Percentiles rank a stretch among this genome's conserved stretches.
phyloP scores from a whole-genome alignment of 1,139 yeast species.

The Yamadazyma pseudoaaseri region DNA sequence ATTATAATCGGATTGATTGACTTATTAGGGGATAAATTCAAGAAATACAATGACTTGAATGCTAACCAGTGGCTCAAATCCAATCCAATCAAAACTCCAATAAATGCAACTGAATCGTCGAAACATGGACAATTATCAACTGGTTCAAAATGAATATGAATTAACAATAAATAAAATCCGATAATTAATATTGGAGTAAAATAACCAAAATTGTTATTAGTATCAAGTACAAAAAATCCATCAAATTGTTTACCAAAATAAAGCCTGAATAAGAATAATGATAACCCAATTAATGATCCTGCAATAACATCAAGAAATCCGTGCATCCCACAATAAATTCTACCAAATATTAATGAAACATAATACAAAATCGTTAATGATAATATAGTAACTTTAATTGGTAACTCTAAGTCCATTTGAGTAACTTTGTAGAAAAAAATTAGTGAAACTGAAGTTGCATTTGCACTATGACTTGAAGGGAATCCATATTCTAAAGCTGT shows the following conservation, averaged over 20 bases:
- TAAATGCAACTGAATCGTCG: constrained; percentile 91
- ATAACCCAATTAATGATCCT: constrained; percentile 65
- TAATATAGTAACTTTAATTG: constrained; percentile 22
- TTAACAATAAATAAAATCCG: constrained; percentile 44
- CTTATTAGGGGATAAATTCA: constrained; percentile 15
- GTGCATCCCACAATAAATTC: constrained; percentile 97
- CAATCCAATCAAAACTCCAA: constrained; percentile 83
- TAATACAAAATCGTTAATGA: constrained; percentile 41
- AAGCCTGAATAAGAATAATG: constrained; percentile 43
- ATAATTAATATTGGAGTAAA: constrained; percentile 40
- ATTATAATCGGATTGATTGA: constrained; percentile 33
- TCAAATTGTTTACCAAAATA: constrained; percentile 42
- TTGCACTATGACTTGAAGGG: constrained; percentile 91
- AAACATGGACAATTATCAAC: constrained; percentile 95
- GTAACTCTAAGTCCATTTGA: constrained; percentile 9
- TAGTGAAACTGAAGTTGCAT: constrained; percentile 78
- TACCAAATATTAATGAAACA: constrained; percentile 68
- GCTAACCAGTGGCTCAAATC: constrained; percentile 56
- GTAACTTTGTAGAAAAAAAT: constrained; percentile 28
- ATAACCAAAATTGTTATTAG: constrained; percentile 19
- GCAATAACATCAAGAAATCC: constrained; percentile 75
- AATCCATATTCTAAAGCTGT: constrained; percentile 94
- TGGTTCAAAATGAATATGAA: constrained; percentile 78
- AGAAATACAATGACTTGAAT: constrained; percentile 25
- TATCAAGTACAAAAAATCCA: constrained; percentile 25